phyloP scores from a whole-genome alignment of 129 eudicot genomes.

The Silybum marianum region DNA sequence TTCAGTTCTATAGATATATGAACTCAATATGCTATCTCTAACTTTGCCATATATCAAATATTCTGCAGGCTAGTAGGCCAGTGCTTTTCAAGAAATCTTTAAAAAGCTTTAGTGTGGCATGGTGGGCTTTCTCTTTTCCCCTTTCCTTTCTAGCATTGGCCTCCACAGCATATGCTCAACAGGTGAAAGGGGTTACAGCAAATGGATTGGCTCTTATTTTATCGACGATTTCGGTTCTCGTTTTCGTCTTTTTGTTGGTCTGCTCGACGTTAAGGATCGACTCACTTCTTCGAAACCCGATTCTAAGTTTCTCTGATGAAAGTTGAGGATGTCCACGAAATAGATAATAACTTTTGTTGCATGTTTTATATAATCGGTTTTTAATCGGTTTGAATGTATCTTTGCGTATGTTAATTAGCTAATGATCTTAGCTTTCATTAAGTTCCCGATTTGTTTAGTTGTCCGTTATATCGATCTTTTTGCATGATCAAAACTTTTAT shows the following conservation, averaged over 20 bases:
- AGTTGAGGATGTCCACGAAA: neutral
- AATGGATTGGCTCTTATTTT: conserved; percentile 29
- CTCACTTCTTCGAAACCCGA: conserved; percentile 35
- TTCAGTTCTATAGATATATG: neutral
- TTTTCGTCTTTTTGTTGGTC: conserved; percentile 32
- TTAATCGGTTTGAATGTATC: neutral
- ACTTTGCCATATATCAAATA: neutral
- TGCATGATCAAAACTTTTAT: neutral
- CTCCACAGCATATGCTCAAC: conserved; percentile 38
- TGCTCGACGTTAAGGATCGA: conserved; percentile 35
- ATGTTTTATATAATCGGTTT: neutral
- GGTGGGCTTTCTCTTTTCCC: conserved; percentile 74
- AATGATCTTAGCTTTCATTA: neutral
- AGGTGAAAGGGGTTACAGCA: conserved; percentile 35
- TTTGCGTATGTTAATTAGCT: neutral
- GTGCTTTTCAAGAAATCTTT: conserved; percentile 54
- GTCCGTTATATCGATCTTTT: neutral
- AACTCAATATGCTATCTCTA: neutral
- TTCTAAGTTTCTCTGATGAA: conserved; percentile 29
- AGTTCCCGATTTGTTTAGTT: neutral
- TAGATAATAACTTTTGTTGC: neutral
- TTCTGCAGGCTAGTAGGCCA: conserved; percentile 47
- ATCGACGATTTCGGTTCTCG: conserved; percentile 28
- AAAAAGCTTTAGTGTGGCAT: conserved; percentile 53
- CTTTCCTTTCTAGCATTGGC: conserved; percentile 50